Evolutionary conservation across 2,329 filamentous ascomycete species (phyloP).

Genomic region (Rachicladosporium sp.): DNA sequence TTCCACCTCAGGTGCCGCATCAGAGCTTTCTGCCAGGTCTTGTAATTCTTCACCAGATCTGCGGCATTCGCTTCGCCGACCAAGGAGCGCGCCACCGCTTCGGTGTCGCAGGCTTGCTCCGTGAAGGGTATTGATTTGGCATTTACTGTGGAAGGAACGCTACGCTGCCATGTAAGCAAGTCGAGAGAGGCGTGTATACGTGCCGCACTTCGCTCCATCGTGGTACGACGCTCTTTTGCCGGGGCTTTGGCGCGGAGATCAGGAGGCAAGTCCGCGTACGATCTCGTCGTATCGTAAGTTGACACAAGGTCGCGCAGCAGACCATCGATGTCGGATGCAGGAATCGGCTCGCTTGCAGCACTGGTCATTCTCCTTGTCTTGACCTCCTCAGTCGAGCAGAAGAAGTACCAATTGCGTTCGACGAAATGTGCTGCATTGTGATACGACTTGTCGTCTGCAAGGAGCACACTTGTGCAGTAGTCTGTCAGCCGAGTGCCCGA

Average conservation of each 20-base stretch:
- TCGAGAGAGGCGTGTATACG: slow-evolving; percentile 4
- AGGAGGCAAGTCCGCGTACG: no score
- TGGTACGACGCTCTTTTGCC: background rate
- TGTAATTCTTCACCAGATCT: slow-evolving; percentile 10
- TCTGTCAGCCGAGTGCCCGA: slow-evolving; percentile 1
- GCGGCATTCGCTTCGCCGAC: slow-evolving; percentile 4
- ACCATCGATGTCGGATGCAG: no score
- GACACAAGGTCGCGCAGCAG: no score
- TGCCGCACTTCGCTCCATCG: slow-evolving; percentile 1
- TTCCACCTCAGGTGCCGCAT: slow-evolving; percentile 47
- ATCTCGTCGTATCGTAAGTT: no score
- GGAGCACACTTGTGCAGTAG: slow-evolving; percentile 31
- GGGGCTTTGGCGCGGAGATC: no score
- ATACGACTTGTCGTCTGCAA: slow-evolving; percentile 45
- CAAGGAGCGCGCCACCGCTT: slow-evolving; percentile 1
- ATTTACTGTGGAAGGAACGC: background rate
- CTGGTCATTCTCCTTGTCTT: background rate
- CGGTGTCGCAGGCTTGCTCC: slow-evolving; percentile 5
- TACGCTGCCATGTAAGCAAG: slow-evolving; percentile 2
- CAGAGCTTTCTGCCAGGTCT: slow-evolving; percentile 25
- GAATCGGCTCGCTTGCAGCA: background rate
- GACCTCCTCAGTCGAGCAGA: slow-evolving; percentile 22
- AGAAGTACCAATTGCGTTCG: slow-evolving; percentile 46
- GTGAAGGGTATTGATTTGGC: slow-evolving; percentile 6
- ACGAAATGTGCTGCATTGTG: slow-evolving; percentile 44